Conservation (phyloP, 139 green algal species). For the Chlorella vulgaris region DNA sequence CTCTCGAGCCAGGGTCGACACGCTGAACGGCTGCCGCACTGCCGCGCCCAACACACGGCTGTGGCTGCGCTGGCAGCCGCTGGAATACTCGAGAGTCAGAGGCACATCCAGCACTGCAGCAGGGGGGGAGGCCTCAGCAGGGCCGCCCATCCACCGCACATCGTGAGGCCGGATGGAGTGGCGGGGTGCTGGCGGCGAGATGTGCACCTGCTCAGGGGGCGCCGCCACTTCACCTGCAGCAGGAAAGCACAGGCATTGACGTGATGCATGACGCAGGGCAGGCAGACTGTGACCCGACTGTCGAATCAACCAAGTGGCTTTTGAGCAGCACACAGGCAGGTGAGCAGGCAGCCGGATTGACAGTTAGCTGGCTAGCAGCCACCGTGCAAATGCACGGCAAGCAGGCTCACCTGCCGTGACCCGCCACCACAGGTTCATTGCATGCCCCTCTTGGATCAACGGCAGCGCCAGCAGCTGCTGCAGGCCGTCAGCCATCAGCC, state of each 20-base stretch:
- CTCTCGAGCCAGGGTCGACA: conserved; percentile 17
- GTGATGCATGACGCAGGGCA: no score
- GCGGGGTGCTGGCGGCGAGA: conserved; percentile 6
- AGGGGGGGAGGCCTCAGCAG: not conserved
- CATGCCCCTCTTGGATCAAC: conserved; percentile 2
- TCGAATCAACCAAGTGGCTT: no score
- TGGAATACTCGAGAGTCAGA: conserved; percentile 46
- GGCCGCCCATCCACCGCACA: not conserved
- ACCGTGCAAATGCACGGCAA: no score
- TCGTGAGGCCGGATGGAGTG: conserved; percentile 1
- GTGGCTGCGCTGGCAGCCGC: conserved; percentile 51
- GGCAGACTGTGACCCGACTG: not conserved
- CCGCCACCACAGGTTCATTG: conserved; percentile 33
- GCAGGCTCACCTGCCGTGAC: conserved; percentile 46
- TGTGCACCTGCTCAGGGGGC: conserved; percentile 21
- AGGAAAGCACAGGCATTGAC: not conserved
- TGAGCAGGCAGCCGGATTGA: no score
- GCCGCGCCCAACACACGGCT: conserved; percentile 30
- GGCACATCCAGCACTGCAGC: conserved; percentile 39
- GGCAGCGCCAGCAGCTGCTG: conserved; percentile 37
- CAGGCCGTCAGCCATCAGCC: conserved; percentile 5
- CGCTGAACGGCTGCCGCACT: conserved; percentile 40
- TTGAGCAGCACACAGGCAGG: no score
- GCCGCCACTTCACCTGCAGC: conserved; percentile 17
- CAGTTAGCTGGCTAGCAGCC: no score